Evolutionary conservation across 2,329 filamentous ascomycete species (phyloP).

Genomic region (Magnaporthiopsis rhizophila): DNA sequence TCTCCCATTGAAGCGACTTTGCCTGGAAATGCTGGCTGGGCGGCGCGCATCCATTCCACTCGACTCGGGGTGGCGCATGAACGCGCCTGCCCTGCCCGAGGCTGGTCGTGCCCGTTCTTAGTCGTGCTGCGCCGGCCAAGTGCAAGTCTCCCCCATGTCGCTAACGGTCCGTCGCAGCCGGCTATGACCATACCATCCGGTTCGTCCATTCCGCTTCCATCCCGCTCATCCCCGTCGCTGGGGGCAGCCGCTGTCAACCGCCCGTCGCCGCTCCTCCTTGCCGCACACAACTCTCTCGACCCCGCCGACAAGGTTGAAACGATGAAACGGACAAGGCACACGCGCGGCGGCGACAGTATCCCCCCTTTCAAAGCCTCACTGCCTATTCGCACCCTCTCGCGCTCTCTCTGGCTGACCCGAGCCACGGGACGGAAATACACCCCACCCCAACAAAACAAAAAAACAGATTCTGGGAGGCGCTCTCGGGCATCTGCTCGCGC

Average conservation of each 20-base stretch:
- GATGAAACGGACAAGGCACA: neutral
- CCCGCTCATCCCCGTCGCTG: neutral
- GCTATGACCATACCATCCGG: slow-evolving; percentile 58
- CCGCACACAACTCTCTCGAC: neutral
- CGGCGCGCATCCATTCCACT: neutral
- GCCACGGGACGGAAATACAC: slow-evolving; percentile 5
- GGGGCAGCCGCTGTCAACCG: neutral
- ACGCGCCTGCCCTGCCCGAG: too few species aligned
- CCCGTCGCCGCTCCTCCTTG: neutral
- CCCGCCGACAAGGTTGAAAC: neutral
- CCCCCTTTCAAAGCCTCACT: too few species aligned
- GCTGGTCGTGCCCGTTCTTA: too few species aligned
- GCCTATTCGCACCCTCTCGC: neutral
- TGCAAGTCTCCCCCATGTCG: neutral
- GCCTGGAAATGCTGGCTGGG: neutral
- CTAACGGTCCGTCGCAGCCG: slow-evolving; percentile 30
- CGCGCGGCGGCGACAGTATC: neutral
- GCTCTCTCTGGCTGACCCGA: neutral
- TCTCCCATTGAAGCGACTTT: slow-evolving; percentile 4
- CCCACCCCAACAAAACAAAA: too few species aligned
- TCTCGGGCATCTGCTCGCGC: slow-evolving; percentile 94
- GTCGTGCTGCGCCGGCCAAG: neutral
- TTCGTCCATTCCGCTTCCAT: slow-evolving; percentile 20
- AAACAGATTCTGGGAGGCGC: slow-evolving; percentile 88
- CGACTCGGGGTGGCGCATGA: too few species aligned